Percentiles rank a stretch among this genome's conserved stretches.
Evolutionary conservation across 495 filamentous ascomycete genomes (phyloP).

Genomic region (Ascobolus immersus): DNA sequence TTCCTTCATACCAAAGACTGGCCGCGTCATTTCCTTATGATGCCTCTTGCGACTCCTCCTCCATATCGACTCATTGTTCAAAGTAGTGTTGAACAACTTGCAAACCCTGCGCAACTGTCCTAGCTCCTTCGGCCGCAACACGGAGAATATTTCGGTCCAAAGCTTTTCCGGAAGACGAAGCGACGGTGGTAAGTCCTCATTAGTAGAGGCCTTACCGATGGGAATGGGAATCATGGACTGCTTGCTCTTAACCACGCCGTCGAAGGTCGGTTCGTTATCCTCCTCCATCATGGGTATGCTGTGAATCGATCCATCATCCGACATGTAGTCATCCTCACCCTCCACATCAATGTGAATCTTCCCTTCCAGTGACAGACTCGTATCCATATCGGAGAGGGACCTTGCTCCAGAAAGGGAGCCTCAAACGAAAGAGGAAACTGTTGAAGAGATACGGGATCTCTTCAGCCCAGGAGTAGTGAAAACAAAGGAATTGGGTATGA

Average conservation of each 20-base stretch:
- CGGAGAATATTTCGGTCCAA: slow-evolving; percentile 7
- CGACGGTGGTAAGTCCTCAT: slow-evolving; percentile 16
- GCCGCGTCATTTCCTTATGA: slow-evolving; percentile 22
- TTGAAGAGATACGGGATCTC: too few relatives aligned
- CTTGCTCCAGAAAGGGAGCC: too few relatives aligned
- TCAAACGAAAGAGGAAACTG: too few relatives aligned
- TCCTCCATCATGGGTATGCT: background rate
- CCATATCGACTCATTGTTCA: slow-evolving; percentile 24
- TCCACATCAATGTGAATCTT: slow-evolving; percentile 3
- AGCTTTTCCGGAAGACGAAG: slow-evolving; percentile 15
- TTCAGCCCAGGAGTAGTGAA: too few relatives aligned
- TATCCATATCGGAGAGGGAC: too few relatives aligned
- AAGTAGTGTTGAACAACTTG: slow-evolving; percentile 11
- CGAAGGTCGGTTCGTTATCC: background rate
- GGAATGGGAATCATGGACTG: background rate
- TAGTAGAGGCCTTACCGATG: slow-evolving; percentile 2
- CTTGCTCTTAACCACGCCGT: background rate
- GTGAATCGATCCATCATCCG: slow-evolving; percentile 1
- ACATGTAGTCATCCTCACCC: slow-evolving; percentile 3
- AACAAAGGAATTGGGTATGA: too few relatives aligned
- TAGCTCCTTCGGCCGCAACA: slow-evolving; percentile 8
- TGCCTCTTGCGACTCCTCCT: slow-evolving; percentile 19
- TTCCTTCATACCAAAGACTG: slow-evolving; percentile 21
- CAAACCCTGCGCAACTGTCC: slow-evolving; percentile 6
- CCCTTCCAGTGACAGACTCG: too few relatives aligned